Evolutionary conservation across 2,329 filamentous ascomycete genomes (phyloP).

Genomic region (Zalaria obscura): DNA sequence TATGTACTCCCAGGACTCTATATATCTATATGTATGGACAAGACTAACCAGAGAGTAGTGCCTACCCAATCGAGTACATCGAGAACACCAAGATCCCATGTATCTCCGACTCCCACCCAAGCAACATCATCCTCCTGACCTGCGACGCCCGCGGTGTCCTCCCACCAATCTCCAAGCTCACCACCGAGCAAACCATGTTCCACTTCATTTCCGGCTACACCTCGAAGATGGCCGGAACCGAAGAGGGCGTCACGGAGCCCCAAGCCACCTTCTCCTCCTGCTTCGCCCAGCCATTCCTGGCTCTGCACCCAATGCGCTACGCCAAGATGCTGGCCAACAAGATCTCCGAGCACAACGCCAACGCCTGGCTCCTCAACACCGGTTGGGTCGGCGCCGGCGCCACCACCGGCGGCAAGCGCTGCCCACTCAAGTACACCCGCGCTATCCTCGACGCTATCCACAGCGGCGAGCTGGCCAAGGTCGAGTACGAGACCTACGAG

Average conservation of each 20-base stretch:
- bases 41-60: slow-evolving; percentile 21
- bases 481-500: slow-evolving; percentile 87
- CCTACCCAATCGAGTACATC: slow-evolving; percentile 99
- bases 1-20: not conserved
- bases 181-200: slow-evolving; percentile 95
- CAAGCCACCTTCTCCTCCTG: slow-evolving; percentile 98
- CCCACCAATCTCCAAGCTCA: slow-evolving; percentile 93
- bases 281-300: slow-evolving; percentile 98
- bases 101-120: slow-evolving; percentile 71
- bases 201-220: slow-evolving; percentile 99
- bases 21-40: no score
- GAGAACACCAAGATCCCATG: slow-evolving; percentile 98
- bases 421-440: slow-evolving; percentile 95
- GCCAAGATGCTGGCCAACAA: slow-evolving; percentile 97
- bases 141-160: slow-evolving; percentile 96
- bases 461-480: slow-evolving; percentile 85
- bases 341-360: slow-evolving; percentile 88
- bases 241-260: slow-evolving; percentile 91
- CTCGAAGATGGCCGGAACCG: slow-evolving; percentile 99
- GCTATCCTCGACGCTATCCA: slow-evolving; percentile 98
- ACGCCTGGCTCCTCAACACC: slow-evolving; percentile 97
- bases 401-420: slow-evolving; percentile 84
- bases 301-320: slow-evolving; percentile 97
- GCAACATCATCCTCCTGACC: slow-evolving; percentile 95
- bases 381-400: slow-evolving; percentile 91